Evolutionary conservation across 805 yeast genomes (phyloP), one percentile per base, ranked within the genome.

Genomic region (Millerago galiae): DNA sequence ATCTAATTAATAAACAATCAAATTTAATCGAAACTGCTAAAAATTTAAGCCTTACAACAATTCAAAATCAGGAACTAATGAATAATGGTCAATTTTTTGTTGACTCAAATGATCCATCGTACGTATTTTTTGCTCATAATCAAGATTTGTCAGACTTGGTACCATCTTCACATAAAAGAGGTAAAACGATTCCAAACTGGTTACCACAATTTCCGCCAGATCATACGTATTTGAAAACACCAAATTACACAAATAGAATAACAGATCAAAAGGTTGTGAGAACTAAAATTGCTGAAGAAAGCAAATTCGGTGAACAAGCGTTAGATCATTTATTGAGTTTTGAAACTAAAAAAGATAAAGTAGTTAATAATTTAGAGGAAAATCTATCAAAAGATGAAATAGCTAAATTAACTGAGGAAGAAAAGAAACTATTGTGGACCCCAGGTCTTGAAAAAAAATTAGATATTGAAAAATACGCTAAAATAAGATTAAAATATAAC

Each of bases 201-300:
- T 65, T 91, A 52, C 99, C 99, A 0, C 78, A 79, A 11, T 70
- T 91, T 25, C 99, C 99, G 1, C 96, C 98, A 0, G 95, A 88
- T 54, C 95, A 90, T 61, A 91, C 98, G 0, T 91, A 83, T 59
- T 79, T 77, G 60, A 75, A 80, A 43, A 84, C 96, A 0, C 83
- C 95, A 0, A 71, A 72, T 48, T 89, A 68, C 58, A 71, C 80
- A 43, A 67, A 76, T 18, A 69, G 81, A 16, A 63, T 80, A 13
- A 74, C 80, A 2, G 91, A 87, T 54, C 86, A 90, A 46, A 77
- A 82, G 49, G 67, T 74, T 44, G 71, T 91, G 42, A 71, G 91
- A 48, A 76, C 83, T 42, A 75, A 76, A 52, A 67, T 90, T 40
- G 90, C 87, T 2, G 80, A 79, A 39, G 97, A 91, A 59, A 85